Percentiles rank a stretch among this genome's conserved stretches.
phyloP scores from a whole-genome alignment of 2,329 filamentous ascomycete genomes.

The Amauroascus niger region DNA sequence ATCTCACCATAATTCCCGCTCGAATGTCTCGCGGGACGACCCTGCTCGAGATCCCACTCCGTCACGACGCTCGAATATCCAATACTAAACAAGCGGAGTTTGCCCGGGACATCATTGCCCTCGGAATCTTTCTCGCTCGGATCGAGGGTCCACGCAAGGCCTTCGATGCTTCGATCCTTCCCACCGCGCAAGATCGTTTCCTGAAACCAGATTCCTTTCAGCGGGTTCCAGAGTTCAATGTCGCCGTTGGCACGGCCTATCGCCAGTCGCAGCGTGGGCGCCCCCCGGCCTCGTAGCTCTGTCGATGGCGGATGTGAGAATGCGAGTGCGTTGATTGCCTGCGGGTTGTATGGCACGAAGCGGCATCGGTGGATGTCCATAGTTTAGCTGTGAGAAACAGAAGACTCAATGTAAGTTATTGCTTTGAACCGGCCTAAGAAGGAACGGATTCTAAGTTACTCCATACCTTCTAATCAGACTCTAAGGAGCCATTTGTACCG shows the following conservation, averaged over 20 bases:
- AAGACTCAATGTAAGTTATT: too few species aligned
- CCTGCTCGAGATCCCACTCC: conserved; percentile 84
- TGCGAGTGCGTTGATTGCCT: conserved; percentile 85
- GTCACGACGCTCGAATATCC: conserved; percentile 86
- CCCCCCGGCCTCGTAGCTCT: conserved; percentile 39
- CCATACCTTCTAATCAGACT: conserved; percentile 1
- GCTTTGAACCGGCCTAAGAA: neutral
- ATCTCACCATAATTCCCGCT: conserved; percentile 92
- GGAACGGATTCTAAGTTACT: neutral
- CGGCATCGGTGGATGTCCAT: conserved; percentile 98
- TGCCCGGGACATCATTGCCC: conserved; percentile 56
- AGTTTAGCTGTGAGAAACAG: conserved; percentile 12
- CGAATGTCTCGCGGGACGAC: conserved; percentile 66
- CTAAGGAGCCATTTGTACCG: conserved; percentile 9
- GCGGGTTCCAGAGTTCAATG: conserved; percentile 95
- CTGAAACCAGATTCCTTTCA: conserved; percentile 74
- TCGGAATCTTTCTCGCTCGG: conserved; percentile 54
- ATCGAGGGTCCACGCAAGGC: conserved; percentile 83
- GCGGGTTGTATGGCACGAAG: conserved; percentile 85
- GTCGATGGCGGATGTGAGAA: conserved; percentile 66
- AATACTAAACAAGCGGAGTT: conserved; percentile 85
- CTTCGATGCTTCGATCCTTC: conserved; percentile 78
- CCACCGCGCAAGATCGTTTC: conserved; percentile 78
- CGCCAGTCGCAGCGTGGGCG: conserved; percentile 63
- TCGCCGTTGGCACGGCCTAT: conserved; percentile 89